A percentile compares a stretch with the other conserved stretches of the same genome.
These are phyloP conservation scores for Patellaria atrata DNA, from an alignment of 495 filamentous ascomycete species.

Conservation along the genomic window DNA sequence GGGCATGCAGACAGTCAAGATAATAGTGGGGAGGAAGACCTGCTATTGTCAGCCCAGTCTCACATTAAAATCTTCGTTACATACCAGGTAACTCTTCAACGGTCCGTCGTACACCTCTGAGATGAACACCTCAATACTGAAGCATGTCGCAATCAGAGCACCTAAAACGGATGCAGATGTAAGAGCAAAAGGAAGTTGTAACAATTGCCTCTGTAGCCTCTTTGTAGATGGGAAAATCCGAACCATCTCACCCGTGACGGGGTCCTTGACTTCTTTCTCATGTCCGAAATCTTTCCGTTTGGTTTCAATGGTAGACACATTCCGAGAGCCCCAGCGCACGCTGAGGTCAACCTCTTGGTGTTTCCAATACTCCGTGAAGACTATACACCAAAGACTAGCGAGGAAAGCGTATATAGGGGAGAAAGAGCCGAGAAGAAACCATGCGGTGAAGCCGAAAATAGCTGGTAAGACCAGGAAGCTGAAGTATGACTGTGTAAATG, in stretches of 20 bases:
- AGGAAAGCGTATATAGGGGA: slow-evolving; percentile 71
- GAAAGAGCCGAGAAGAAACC: slow-evolving; percentile 70
- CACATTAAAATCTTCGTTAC: slow-evolving; percentile 13
- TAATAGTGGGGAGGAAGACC: slow-evolving; percentile 77
- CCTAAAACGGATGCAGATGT: slow-evolving; percentile 56
- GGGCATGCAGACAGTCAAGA: slow-evolving; percentile 70
- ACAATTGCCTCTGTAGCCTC: slow-evolving; percentile 60
- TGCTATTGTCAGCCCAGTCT: slow-evolving; percentile 30
- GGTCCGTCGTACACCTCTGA: slow-evolving; percentile 88
- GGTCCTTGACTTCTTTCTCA: slow-evolving; percentile 60
- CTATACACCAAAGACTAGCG: slow-evolving; percentile 72
- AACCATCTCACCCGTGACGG: slow-evolving; percentile 69
- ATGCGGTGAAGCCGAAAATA: slow-evolving; percentile 63
- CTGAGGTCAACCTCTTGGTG: slow-evolving; percentile 82
- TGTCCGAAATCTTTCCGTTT: slow-evolving; percentile 65
- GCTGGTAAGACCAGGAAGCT: slow-evolving; percentile 74
- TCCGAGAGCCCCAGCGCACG: slow-evolving; percentile 82
- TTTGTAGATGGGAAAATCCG: slow-evolving; percentile 66
- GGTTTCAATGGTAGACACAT: slow-evolving; percentile 67
- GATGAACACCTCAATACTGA: slow-evolving; percentile 92
- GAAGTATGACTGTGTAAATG: slow-evolving; percentile 90
- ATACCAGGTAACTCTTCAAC: slow-evolving; percentile 68
- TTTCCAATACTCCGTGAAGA: slow-evolving; percentile 96
- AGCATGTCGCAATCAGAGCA: slow-evolving; percentile 70
- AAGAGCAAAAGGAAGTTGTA: slow-evolving; percentile 82